These are phyloP conservation scores for Aaosphaeria pasadenensis DNA, from an alignment of 2,329 filamentous ascomycete species.

Conservation along the genomic window DNA sequence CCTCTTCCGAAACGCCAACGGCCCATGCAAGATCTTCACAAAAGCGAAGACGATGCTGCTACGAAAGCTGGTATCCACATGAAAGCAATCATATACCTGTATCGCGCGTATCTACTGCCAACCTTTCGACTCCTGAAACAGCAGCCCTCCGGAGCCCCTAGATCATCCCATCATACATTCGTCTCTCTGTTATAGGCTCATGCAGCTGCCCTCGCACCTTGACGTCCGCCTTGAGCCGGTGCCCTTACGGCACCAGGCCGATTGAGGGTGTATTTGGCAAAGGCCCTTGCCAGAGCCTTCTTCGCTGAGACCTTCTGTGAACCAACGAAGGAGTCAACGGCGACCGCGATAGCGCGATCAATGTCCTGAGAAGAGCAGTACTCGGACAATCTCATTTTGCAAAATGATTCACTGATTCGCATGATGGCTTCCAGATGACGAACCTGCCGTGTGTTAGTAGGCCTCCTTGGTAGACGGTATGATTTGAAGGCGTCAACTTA, in stretches of 20 bases:
- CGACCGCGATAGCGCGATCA: conserved; percentile 94
- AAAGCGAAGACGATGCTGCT: no score
- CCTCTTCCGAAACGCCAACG: no score
- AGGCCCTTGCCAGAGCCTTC: conserved; percentile 88
- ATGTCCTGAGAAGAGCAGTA: conserved; percentile 90
- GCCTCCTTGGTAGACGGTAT: not conserved
- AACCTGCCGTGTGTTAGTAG: conserved; percentile 57
- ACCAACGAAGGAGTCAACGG: conserved; percentile 91
- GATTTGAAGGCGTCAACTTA: conserved; percentile 48
- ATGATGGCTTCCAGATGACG: conserved; percentile 98
- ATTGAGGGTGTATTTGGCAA: conserved; percentile 78
- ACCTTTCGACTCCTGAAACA: not conserved
- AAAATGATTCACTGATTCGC: conserved; percentile 90
- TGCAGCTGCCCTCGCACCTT: conserved; percentile 26
- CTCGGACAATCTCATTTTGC: conserved; percentile 96
- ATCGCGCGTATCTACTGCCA: no score
- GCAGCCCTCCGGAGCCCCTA: not conserved
- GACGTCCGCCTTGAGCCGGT: conserved; percentile 21
- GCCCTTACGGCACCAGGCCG: conserved; percentile 42
- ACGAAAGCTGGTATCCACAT: no score
- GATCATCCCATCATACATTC: not conserved
- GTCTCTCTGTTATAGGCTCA: not conserved
- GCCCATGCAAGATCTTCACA: no score
- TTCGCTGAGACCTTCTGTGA: conserved; percentile 98
- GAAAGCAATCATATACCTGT: no score